phyloP scores from a whole-genome alignment of 257 asterid genomes.

The Solanum pinnatisectum region DNA sequence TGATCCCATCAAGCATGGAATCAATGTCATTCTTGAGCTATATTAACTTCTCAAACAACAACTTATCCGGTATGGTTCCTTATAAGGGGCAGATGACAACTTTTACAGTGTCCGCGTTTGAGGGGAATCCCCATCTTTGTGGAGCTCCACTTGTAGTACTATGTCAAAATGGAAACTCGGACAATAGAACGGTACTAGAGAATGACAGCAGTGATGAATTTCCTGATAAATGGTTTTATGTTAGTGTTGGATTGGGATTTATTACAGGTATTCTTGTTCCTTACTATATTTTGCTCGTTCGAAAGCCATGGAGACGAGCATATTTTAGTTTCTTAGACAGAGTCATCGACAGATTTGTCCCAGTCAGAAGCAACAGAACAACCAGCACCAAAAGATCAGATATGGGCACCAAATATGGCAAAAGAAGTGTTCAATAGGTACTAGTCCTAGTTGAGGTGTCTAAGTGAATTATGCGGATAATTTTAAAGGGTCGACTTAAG shows the following conservation, averaged over 20 bases:
- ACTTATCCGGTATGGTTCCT: conserved; percentile 43
- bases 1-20: conserved; percentile 36
- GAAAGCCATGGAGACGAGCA: conserved; percentile 27
- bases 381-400: not conserved
- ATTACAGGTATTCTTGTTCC: conserved; percentile 32
- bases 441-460: not conserved
- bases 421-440: not conserved
- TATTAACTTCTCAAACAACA: conserved; percentile 35
- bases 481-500: not conserved
- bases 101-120: conserved; percentile 23
- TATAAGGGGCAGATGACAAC: conserved; percentile 36
- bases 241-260: conserved; percentile 46
- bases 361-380: not conserved
- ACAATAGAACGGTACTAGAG: not conserved
- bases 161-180: conserved; percentile 20
- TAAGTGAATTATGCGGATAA: not conserved
- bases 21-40: conserved; percentile 23
- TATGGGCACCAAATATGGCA: not conserved
- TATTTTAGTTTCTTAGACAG: conserved; percentile 31
- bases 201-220: conserved; percentile 6
- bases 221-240: conserved; percentile 35
- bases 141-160: conserved; percentile 26
- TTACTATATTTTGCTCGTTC: conserved; percentile 8
- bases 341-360: conserved; percentile 2
- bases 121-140: conserved; percentile 35